These are phyloP conservation scores for Phaeodactylum tricornutum DNA, from an alignment of 108 stramenopile species.

Conservation along the genomic window DNA sequence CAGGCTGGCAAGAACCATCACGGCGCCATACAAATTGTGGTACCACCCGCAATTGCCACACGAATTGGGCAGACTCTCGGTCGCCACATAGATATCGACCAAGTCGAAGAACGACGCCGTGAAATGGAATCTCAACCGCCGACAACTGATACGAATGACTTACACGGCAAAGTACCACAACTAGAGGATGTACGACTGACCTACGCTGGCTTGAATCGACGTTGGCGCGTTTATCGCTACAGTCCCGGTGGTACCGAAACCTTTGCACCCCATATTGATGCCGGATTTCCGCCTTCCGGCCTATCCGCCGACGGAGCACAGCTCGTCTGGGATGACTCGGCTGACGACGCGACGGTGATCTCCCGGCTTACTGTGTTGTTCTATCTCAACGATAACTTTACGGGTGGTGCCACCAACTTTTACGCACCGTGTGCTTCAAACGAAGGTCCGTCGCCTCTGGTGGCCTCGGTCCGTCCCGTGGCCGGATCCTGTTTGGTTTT, in stretches of 20 bases:
- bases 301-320: constrained; percentile 32
- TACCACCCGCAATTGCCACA: constrained; percentile 38
- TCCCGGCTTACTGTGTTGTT: constrained; percentile 70
- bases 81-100: constrained; percentile 46
- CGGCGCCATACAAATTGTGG: constrained; percentile 66
- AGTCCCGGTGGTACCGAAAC: constrained; percentile 34
- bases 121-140: constrained; percentile 1
- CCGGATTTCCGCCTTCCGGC: constrained; percentile 77
- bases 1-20: constrained; percentile 69
- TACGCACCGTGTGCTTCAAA: constrained; percentile 22
- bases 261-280: constrained; percentile 85
- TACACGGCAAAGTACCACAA: background rate
- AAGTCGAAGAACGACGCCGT: constrained; percentile 17
- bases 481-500: constrained; percentile 65
- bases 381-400: constrained; percentile 83
- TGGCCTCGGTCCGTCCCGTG: constrained; percentile 60
- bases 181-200: constrained; percentile 17
- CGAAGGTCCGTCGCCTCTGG: constrained; percentile 4
- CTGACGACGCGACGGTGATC: constrained; percentile 7
- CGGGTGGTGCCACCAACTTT: constrained; percentile 81
- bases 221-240: constrained; percentile 75
- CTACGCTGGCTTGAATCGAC: constrained; percentile 60
- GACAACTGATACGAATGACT: constrained; percentile 8
- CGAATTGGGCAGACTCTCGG: constrained; percentile 30
- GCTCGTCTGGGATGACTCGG: constrained; percentile 32